These are phyloP conservation scores for Globisporangium apiculatum DNA, from an alignment of 352 stramenopile species.

Conservation along the genomic window DNA sequence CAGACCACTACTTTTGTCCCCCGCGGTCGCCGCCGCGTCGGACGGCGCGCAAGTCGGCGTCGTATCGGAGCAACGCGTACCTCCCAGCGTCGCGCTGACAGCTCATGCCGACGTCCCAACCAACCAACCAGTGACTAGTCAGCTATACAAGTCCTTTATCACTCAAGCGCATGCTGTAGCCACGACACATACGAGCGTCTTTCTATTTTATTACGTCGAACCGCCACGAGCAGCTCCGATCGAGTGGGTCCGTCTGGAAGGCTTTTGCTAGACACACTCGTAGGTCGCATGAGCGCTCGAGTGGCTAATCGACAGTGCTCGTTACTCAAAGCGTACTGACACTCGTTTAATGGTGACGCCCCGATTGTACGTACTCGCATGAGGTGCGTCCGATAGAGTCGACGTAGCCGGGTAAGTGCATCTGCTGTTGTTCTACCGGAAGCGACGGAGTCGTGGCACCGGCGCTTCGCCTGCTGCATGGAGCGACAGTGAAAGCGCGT, in stretches of 20 bases:
- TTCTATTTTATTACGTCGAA: no score
- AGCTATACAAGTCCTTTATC: constrained; percentile 6
- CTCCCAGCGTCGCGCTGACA: constrained; percentile 9
- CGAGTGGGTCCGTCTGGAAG: not conserved
- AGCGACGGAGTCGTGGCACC: constrained; percentile 44
- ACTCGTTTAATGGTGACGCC: no score
- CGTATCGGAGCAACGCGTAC: constrained; percentile 15
- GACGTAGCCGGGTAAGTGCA: no score
- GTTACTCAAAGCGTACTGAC: not conserved
- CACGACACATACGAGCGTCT: not conserved
- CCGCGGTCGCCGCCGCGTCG: constrained; percentile 16
- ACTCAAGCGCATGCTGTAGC: constrained; percentile 1
- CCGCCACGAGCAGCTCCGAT: not conserved
- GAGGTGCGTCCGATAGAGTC: no score
- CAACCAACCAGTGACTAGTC: not conserved
- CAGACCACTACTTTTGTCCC: constrained; percentile 10
- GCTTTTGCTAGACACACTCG: no score
- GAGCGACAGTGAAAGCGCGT: not conserved
- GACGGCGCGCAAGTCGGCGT: constrained; percentile 15
- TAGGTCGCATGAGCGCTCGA: not conserved
- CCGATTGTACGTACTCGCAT: no score
- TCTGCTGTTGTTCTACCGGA: constrained; percentile 18
- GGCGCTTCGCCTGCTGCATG: constrained; percentile 11
- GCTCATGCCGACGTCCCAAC: not conserved
- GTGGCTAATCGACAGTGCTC: not conserved